These are phyloP conservation scores for Dryas octopetala DNA, from an alignment of 306 rosid species.

Conservation along the genomic window DNA sequence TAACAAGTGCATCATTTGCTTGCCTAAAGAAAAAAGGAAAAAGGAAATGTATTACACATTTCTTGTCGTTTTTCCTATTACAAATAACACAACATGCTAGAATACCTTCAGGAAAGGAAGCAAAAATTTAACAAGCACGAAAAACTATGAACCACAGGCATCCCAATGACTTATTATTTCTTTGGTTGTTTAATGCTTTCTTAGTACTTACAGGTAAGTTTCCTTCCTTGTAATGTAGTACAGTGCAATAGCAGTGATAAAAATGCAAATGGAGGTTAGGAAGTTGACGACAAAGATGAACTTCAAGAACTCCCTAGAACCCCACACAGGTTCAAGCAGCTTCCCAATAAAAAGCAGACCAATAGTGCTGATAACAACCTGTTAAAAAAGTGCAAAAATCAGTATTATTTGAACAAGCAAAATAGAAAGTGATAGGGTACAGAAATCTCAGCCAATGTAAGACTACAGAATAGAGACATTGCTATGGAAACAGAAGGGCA, in stretches of 20 bases:
- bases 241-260: conserved; percentile 80
- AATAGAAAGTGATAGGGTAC: neutral
- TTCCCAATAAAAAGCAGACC: conserved; percentile 86
- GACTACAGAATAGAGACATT: conserved; percentile 2
- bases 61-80: neutral
- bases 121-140: conserved; percentile 13
- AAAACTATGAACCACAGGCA: conserved; percentile 12
- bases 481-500: conserved; percentile 18
- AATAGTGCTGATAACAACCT: conserved; percentile 61
- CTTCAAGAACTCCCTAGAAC: conserved; percentile 85
- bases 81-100: conserved; percentile 9
- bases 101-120: neutral
- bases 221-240: conserved; percentile 75
- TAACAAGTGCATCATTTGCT: neutral
- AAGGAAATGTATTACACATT: neutral
- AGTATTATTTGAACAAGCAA: conserved; percentile 4
- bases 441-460: neutral
- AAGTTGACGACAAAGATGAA: conserved; percentile 82
- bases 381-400: conserved; percentile 22
- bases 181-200: neutral
- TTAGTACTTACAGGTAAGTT: conserved; percentile 73
- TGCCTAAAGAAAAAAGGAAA: conserved; percentile 6
- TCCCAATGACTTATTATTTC: neutral
- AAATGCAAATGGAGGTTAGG: conserved; percentile 71
- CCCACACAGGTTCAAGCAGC: conserved; percentile 96